Evolutionary conservation across 495 filamentous ascomycete species (phyloP).

Genomic region (Penicillium roqueforti): DNA sequence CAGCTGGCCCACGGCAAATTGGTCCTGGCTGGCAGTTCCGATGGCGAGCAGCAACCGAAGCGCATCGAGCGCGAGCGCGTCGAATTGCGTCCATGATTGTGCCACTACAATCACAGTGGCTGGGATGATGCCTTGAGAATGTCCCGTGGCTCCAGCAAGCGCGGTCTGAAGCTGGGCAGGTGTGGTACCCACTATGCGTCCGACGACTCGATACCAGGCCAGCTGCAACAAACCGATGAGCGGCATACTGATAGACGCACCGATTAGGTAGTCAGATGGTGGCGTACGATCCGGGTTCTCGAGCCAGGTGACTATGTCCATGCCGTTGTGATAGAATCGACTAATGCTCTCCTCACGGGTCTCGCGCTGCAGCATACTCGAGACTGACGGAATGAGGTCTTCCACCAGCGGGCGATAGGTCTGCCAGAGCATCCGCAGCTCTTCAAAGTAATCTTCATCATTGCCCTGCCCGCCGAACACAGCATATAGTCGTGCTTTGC

Average conservation of each 20-base stretch:
- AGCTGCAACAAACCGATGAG: conserved; percentile 28
- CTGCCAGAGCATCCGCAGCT: neutral
- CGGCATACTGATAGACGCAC: conserved; percentile 33
- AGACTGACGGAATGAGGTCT: neutral
- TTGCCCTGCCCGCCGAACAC: conserved; percentile 5
- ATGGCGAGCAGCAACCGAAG: conserved; percentile 18
- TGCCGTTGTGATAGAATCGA: neutral
- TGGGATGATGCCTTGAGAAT: conserved; percentile 30
- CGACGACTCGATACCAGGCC: conserved; percentile 25
- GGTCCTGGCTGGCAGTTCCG: conserved; percentile 9
- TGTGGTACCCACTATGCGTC: conserved; percentile 20
- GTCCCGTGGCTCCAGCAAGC: conserved; percentile 27
- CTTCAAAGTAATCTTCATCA: neutral
- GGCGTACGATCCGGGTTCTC: conserved; percentile 11
- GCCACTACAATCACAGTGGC: conserved; percentile 20
- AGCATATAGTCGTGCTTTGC: neutral
- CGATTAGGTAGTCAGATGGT: conserved; percentile 16
- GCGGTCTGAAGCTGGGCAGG: conserved; percentile 25
- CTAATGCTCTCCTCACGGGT: neutral
- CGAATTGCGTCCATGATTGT: conserved; percentile 19
- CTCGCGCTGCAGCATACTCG: neutral
- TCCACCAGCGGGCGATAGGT: neutral
- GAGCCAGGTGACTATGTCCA: conserved; percentile 20
- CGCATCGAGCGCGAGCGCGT: conserved; percentile 7
- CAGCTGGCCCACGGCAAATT: neutral